Conservation (phyloP, 495 filamentous ascomycete species). For the Talaromyces adpressus region DNA sequence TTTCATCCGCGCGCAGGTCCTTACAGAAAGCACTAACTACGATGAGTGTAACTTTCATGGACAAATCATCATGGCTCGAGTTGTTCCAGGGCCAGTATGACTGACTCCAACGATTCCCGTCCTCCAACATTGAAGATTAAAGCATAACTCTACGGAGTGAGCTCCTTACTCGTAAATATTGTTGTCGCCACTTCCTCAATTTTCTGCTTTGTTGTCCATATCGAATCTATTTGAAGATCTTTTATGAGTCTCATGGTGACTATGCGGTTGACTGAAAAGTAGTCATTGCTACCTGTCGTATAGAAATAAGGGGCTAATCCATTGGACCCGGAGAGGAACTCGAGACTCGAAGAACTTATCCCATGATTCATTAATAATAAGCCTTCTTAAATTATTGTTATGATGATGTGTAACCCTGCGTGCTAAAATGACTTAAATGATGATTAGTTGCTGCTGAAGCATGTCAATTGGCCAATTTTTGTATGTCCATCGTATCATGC, state of each 20-base stretch:
- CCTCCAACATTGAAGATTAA: not conserved
- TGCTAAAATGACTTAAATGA: not conserved
- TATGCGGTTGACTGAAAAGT: too few relatives aligned
- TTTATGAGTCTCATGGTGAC: too few relatives aligned
- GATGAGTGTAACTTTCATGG: not conserved
- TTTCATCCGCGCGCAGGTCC: not conserved
- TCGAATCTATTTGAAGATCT: not conserved
- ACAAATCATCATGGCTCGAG: not conserved
- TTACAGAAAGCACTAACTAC: not conserved
- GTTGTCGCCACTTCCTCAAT: not conserved
- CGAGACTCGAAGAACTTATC: not conserved
- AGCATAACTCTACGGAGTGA: not conserved
- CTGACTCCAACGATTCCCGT: not conserved
- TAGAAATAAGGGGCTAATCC: not conserved
- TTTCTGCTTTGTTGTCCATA: not conserved
- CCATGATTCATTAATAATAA: not conserved
- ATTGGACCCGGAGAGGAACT: not conserved
- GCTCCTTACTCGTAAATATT: not conserved
- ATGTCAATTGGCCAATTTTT: not conserved
- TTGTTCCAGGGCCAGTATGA: not conserved
- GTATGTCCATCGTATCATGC: not conserved
- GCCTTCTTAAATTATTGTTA: not conserved
- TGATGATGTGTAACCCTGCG: not conserved
- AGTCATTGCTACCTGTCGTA: not conserved
- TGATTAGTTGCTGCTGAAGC: not conserved